phyloP scores from a whole-genome alignment of 1,284 basidiomycete species.

The Cryptococcus floricola region DNA sequence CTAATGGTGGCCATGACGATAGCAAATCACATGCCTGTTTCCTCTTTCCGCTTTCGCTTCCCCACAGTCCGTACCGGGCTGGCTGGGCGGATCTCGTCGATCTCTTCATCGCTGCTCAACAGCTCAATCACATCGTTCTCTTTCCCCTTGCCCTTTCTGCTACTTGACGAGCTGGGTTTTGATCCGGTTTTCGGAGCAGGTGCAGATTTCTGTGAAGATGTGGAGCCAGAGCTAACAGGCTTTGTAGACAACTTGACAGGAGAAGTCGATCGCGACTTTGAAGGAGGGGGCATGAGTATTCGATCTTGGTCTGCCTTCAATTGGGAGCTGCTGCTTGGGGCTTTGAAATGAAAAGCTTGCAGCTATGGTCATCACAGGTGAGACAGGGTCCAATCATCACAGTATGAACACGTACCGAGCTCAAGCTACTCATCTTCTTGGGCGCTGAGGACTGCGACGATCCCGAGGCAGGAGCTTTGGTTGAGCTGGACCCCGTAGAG shows the following conservation, averaged over 20 bases:
- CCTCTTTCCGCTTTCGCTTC: background rate
- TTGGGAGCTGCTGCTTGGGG: conserved; percentile 1
- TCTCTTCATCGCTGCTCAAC: conserved; percentile 28
- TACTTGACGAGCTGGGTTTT: too few relatives aligned
- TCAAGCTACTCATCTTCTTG: conserved; percentile 34
- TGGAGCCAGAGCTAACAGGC: background rate
- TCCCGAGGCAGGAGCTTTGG: background rate
- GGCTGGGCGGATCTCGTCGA: too few relatives aligned
- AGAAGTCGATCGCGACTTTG: background rate
- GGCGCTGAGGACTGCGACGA: conserved; percentile 1
- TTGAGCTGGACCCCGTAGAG: conserved; percentile 1
- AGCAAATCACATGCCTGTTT: background rate
- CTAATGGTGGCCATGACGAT: background rate
- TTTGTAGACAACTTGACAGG: background rate
- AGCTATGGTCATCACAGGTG: conserved; percentile 19
- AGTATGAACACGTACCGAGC: conserved; percentile 25
- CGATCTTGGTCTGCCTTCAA: conserved; percentile 15
- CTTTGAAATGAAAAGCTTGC: conserved; percentile 32
- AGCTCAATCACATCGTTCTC: conserved; percentile 30
- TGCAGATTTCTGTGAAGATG: background rate
- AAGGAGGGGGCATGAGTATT: conserved; percentile 33
- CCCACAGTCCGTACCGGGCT: background rate
- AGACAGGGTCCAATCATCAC: background rate
- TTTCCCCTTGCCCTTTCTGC: conserved; percentile 54
- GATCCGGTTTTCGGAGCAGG: too few relatives aligned